phyloP scores from a whole-genome alignment of 768 basidiomycete genomes.

The Suillus lakei region DNA sequence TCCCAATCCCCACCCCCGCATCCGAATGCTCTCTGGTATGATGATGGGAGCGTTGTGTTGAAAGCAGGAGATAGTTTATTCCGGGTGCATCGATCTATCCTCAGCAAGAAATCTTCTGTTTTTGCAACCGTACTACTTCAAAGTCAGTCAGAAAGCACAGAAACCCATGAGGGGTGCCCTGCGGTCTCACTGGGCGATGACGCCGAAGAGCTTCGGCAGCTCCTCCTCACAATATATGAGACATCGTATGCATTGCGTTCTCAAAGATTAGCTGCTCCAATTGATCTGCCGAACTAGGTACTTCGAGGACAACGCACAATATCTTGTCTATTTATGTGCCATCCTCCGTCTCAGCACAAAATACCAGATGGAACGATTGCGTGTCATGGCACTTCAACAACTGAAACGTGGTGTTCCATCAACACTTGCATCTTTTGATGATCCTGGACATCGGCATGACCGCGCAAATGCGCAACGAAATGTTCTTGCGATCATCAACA shows the following conservation, averaged over 20 bases:
- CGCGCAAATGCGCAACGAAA: background rate
- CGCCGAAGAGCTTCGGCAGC: background rate
- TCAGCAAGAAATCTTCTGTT: background rate
- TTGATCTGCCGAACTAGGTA: background rate
- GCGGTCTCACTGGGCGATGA: background rate
- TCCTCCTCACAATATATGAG: background rate
- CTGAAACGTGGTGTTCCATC: background rate
- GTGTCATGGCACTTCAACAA: background rate
- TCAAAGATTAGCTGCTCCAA: background rate
- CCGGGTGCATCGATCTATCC: background rate
- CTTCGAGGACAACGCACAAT: conserved; percentile 1
- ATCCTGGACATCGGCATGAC: background rate
- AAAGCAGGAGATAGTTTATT: background rate
- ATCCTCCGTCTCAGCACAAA: background rate
- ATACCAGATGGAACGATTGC: background rate
- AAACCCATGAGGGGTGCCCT: background rate
- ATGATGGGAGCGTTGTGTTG: background rate
- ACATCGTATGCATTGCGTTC: background rate
- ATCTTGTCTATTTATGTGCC: background rate
- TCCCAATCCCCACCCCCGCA: background rate
- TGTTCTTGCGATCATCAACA: conserved; percentile 7
- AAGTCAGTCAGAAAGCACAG: background rate
- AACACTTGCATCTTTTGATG: background rate
- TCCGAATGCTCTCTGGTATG: background rate
- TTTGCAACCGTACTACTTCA: background rate